Base-by-base conservation (phyloP, 345 rosid species). In the Eucalyptus cloeziana region DNA sequence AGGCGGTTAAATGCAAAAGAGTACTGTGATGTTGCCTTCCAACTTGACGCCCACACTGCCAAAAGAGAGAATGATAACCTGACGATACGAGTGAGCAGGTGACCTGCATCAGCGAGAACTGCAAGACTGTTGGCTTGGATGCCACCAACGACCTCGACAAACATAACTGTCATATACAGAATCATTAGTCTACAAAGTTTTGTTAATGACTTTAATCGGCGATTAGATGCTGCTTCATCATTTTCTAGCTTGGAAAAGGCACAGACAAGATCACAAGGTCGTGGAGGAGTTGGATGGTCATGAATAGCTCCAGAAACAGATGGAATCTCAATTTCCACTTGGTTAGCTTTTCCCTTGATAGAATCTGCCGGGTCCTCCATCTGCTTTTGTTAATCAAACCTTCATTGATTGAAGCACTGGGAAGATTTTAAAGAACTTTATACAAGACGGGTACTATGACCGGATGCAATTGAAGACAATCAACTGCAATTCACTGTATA, bases 121-220 rank as follows among this genome's bases (percentile, higher is more conserved):
- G 99, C 98, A 40, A 97, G 96, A 62, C 98, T 97, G 92, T 96
- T 94, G 40, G 99, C 97, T 90, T 95, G 93, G 21, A 93, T 58
- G 12, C 98, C 99, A 40, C 99, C 99, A 16, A 95, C 67, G 60
- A 97, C 91, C 91, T 96, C 94, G 64, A 94, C 94, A 1, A 90
- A 62, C 97, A 95, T 95, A 10, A 93, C 95, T 9, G 93, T 50
- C 25, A 91, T 56, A 67, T 93, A 94, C 83, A 94, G 89, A 43
- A 93, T 56, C 15, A 97, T 92, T 54, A 97, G 92, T 50, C 93
- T 92, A 22, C 60, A 87, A 60, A 97, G 95, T 90, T 94, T 96
- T 40, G n/a, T 91, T 1, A 89, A 91, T 16, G 96, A 94, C 50
- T 92, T 95, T 8, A 89, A 90, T 14, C 95, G 91, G 83, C 95